These are phyloP conservation scores for Chaetomiaceae sp. DNA, from an alignment of 2,329 filamentous ascomycete genomes.

Conservation along the genomic window DNA sequence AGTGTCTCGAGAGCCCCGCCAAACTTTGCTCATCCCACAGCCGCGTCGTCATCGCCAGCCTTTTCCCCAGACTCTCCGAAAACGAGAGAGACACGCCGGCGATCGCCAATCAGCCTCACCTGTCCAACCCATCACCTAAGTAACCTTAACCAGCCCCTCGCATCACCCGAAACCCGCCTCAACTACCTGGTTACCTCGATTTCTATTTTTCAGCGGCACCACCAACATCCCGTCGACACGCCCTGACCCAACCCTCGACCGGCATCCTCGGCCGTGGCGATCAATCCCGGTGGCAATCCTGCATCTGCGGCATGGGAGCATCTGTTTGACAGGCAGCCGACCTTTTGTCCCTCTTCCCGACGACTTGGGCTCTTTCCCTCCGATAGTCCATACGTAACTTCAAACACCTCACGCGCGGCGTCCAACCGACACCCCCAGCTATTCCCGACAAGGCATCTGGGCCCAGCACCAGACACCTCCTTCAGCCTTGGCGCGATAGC, in stretches of 20 bases:
- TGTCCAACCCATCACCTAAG: not conserved
- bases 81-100: not conserved
- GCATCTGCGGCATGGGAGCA: not conserved
- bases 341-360: not conserved
- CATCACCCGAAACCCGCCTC: not conserved
- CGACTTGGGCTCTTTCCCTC: not conserved
- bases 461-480: slow-evolving; percentile 4
- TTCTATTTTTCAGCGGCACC: too few species aligned
- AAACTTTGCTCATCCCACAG: slow-evolving; percentile 8
- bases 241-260: not conserved
- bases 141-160: not conserved
- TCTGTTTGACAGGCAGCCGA: not conserved
- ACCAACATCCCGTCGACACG: not conserved
- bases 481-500: slow-evolving; percentile 22
- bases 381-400: not conserved
- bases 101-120: slow-evolving; percentile 15
- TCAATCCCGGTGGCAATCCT: slow-evolving; percentile 3
- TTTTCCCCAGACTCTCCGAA: slow-evolving; percentile 4
- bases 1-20: not conserved
- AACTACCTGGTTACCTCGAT: not conserved
- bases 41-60: slow-evolving; percentile 22
- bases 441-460: slow-evolving; percentile 6
- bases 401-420: not conserved
- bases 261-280: slow-evolving; percentile 6
- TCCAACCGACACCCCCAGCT: not conserved